Evolutionary conservation across 164 flowering plant genomes (phyloP).

Genomic region (Umbellularia californica): DNA sequence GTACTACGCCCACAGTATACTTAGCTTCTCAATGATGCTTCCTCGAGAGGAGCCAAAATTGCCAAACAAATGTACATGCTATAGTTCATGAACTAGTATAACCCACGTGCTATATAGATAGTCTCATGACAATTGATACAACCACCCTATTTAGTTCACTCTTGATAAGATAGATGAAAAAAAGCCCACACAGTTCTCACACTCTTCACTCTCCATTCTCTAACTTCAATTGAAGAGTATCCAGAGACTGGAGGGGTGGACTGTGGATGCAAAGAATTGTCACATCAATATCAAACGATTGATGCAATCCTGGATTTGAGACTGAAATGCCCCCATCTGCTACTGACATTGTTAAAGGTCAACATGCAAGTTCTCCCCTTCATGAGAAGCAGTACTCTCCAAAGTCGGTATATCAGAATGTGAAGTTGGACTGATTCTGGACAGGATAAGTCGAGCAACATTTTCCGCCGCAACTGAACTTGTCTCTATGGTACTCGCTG

Average conservation of each 20-base stretch:
- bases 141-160: not conserved
- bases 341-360: conserved; percentile 37
- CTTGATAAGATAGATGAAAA: not conserved
- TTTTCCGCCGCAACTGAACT: conserved; percentile 93
- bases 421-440: conserved; percentile 41
- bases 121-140: too few species aligned
- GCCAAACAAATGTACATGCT: too few species aligned
- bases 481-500: conserved; percentile 97
- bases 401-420: conserved; percentile 16
- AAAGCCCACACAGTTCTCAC: not conserved
- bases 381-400: conserved; percentile 20
- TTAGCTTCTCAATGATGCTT: too few species aligned
- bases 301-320: not conserved
- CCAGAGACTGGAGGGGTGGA: not conserved
- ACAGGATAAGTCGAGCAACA: conserved; percentile 78
- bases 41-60: too few species aligned
- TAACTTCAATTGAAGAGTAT: not conserved
- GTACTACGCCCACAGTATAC: too few species aligned
- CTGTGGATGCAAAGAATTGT: not conserved
- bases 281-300: not conserved
- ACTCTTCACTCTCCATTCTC: not conserved
- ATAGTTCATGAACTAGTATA: too few species aligned
- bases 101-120: too few species aligned
- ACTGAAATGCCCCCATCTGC: not conserved
- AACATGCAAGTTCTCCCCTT: conserved; percentile 20